A percentile compares a stretch with the other conserved stretches of the same genome.
Evolutionary conservation across 257 asterid species (phyloP).

Genomic region (Ophiorrhiza pumila): DNA sequence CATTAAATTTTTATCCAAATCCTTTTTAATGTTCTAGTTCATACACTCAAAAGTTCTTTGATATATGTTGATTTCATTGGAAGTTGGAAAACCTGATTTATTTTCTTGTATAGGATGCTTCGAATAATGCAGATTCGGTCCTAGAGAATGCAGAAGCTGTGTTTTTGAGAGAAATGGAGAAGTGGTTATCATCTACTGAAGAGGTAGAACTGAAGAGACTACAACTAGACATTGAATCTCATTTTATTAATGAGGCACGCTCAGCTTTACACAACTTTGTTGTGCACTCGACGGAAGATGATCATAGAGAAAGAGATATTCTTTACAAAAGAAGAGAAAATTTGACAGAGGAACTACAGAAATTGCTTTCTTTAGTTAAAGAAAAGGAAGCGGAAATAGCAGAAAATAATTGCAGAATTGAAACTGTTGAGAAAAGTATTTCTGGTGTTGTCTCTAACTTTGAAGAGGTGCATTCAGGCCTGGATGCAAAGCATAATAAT

Average conservation of each 20-base stretch:
- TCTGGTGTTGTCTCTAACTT: slow-evolving; percentile 25
- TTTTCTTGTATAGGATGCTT: slow-evolving; percentile 33
- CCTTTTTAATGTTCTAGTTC: background rate
- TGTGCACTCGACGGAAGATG: slow-evolving; percentile 35
- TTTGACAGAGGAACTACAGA: slow-evolving; percentile 35
- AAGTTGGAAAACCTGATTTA: slow-evolving; percentile 9
- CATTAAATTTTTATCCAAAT: background rate
- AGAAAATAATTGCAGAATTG: slow-evolving; percentile 35
- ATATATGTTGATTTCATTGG: background rate
- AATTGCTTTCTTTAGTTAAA: slow-evolving; percentile 39
- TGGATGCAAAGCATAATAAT: slow-evolving; percentile 26
- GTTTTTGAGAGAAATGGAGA: slow-evolving; percentile 29
- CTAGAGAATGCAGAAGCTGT: slow-evolving; percentile 34
- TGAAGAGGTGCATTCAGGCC: slow-evolving; percentile 25
- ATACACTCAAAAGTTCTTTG: background rate
- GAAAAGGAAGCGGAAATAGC: slow-evolving; percentile 47
- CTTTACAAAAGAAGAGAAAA: slow-evolving; percentile 34
- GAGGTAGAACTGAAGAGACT: slow-evolving; percentile 35
- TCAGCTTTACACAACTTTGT: slow-evolving; percentile 27
- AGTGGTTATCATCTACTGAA: slow-evolving; percentile 34
- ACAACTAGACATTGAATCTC: slow-evolving; percentile 38
- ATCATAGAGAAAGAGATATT: slow-evolving; percentile 33
- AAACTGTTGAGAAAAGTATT: slow-evolving; percentile 35
- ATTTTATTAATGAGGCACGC: slow-evolving; percentile 30
- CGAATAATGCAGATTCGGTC: slow-evolving; percentile 35